A percentile compares a stretch with the other conserved stretches of the same genome.
Conservation (phyloP, 116 monocot species). For the Papilionanthe hybrid region DNA sequence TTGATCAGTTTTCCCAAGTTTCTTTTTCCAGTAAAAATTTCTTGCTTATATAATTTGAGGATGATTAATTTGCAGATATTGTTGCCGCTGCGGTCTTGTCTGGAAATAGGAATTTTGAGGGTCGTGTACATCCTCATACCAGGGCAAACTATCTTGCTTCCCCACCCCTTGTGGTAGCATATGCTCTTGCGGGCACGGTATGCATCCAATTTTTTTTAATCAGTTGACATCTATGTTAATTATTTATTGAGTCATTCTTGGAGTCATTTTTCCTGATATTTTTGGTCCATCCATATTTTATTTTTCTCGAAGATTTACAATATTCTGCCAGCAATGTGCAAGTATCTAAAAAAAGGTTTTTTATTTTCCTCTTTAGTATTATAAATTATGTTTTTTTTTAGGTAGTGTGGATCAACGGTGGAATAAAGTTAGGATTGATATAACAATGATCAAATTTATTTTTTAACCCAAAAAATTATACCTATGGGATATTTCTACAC, state of each 20-base stretch:
- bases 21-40: neutral
- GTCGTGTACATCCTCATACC: conserved; percentile 81
- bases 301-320: neutral
- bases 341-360: neutral
- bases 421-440: neutral
- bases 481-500: neutral
- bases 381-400: neutral
- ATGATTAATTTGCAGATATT: conserved; percentile 39
- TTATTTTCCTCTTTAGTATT: neutral
- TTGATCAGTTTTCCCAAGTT: conserved; percentile 1
- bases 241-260: neutral
- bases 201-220: conserved; percentile 5
- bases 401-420: neutral
- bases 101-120: conserved; percentile 85
- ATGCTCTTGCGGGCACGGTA: conserved; percentile 92
- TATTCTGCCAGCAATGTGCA: neutral
- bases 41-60: conserved; percentile 13
- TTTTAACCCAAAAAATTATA: neutral
- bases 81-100: conserved; percentile 83
- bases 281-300: neutral
- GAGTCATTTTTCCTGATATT: neutral
- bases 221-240: neutral
- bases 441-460: neutral
- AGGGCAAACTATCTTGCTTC: conserved; percentile 88
- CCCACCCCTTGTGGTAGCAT: conserved; percentile 81